Conservation (phyloP, 2,329 filamentous ascomycete genomes). For the Fusarium denticulatum region DNA sequence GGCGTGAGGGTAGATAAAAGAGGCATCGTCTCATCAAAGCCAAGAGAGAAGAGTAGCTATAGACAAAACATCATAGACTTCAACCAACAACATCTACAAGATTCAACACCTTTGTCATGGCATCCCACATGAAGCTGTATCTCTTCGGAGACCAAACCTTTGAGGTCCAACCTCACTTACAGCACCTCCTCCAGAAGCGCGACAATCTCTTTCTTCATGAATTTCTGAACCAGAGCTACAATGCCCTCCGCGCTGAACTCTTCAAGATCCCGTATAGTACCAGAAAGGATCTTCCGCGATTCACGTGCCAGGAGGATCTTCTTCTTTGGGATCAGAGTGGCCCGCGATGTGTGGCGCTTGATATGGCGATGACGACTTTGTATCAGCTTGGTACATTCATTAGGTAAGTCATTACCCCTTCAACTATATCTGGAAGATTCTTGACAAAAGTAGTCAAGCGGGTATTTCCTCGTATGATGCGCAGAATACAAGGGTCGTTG, state of each 20-base stretch:
- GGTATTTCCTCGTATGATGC: constrained; percentile 29
- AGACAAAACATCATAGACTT: constrained; percentile 13
- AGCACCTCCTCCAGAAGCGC: constrained; percentile 27
- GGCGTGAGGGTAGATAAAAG: constrained; percentile 9
- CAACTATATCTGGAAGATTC: rapidly evolving
- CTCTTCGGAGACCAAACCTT: constrained; percentile 37
- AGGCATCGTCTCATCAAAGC: neutral
- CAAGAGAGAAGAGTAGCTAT: neutral
- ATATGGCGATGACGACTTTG: constrained; percentile 36
- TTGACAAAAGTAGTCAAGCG: constrained; percentile 2
- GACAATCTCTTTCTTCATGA: constrained; percentile 37
- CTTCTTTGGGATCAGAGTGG: constrained; percentile 31
- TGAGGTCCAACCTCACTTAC: constrained; percentile 28
- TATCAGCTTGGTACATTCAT: constrained; percentile 36
- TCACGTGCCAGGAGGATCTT: constrained; percentile 34
- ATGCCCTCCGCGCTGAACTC: constrained; percentile 26
- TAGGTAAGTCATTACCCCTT: neutral
- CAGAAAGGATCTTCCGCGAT: constrained; percentile 27
- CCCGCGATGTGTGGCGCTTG: constrained; percentile 29
- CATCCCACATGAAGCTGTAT: constrained; percentile 21
- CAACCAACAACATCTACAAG: constrained; percentile 21
- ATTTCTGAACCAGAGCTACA: constrained; percentile 29
- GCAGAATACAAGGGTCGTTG: constrained; percentile 23
- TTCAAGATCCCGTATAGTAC: constrained; percentile 25
- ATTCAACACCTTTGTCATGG: constrained; percentile 36